Conservation (phyloP, 2,329 filamentous ascomycete species). For the Colletotrichum acutatum region DNA sequence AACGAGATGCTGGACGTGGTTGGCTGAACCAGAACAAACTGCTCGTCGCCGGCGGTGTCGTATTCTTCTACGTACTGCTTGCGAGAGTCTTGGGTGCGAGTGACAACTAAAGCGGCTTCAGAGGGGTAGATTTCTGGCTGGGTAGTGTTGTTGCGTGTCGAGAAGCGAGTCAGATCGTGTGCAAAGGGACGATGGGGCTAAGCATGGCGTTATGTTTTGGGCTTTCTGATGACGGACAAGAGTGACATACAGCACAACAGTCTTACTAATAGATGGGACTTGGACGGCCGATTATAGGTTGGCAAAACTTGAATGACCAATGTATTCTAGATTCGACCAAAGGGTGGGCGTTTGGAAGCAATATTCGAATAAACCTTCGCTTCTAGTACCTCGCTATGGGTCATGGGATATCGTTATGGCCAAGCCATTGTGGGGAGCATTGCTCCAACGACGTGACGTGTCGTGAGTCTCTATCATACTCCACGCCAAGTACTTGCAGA, state of each 20-base stretch:
- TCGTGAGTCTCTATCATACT: not conserved
- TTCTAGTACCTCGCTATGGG: not conserved
- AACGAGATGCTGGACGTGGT: slow-evolving; percentile 81
- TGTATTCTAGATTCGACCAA: slow-evolving; percentile 23
- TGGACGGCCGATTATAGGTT: slow-evolving; percentile 18
- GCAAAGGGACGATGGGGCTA: slow-evolving; percentile 26
- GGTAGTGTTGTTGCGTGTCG: not conserved
- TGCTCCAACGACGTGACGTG: not conserved
- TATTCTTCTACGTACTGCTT: slow-evolving; percentile 87
- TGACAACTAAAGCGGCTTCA: slow-evolving; percentile 37
- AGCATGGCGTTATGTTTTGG: slow-evolving; percentile 36
- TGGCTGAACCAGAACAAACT: slow-evolving; percentile 87
- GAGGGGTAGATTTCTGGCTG: not conserved
- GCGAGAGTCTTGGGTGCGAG: slow-evolving; percentile 75
- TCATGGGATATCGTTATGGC: not conserved
- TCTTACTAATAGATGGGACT: slow-evolving; percentile 30
- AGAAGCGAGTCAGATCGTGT: slow-evolving; percentile 15
- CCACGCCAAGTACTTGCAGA: not conserved
- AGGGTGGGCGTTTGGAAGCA: not conserved
- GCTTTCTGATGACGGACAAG: slow-evolving; percentile 21
- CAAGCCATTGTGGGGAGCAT: not conserved
- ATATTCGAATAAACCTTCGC: not conserved
- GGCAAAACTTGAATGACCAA: slow-evolving; percentile 24
- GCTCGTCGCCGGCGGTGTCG: slow-evolving; percentile 72
- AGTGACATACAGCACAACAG: slow-evolving; percentile 22